phyloP scores from a whole-genome alignment of 2,329 filamentous ascomycete genomes.

The Paecilomyces fulvus region DNA sequence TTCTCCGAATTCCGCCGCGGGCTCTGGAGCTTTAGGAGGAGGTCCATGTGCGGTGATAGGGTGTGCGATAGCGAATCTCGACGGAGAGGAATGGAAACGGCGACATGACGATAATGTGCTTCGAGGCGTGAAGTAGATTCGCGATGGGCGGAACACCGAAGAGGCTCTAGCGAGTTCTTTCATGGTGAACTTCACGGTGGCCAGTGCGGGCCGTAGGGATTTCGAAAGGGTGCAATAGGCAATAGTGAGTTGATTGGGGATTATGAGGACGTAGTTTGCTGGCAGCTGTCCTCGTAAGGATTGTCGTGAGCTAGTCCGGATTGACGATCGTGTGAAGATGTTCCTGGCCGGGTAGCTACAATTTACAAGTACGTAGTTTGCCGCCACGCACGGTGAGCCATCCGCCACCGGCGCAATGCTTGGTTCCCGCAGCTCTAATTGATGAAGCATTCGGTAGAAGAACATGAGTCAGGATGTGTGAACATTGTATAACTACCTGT shows the following conservation, averaged over 20 bases:
- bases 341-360: neutral
- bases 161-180: constrained; percentile 13
- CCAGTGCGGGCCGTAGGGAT: neutral
- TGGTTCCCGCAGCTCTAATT: no score
- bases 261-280: neutral
- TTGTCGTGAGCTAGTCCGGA: neutral
- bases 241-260: neutral
- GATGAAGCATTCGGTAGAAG: no score
- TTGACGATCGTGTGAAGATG: neutral
- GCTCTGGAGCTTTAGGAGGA: constrained; percentile 49
- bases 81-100: constrained; percentile 25
- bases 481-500: no score
- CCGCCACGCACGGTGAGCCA: neutral
- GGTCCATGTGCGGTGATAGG: constrained; percentile 52
- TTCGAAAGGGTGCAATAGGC: neutral
- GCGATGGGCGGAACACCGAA: constrained; percentile 11
- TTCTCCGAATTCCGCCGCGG: constrained; percentile 41
- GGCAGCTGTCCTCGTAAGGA: neutral
- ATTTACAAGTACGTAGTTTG: no score
- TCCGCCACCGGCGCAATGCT: neutral
- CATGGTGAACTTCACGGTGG: constrained; percentile 10
- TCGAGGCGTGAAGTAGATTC: constrained; percentile 9
- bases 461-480: no score
- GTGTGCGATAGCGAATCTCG: constrained; percentile 45
- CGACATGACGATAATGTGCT: constrained; percentile 14